These are phyloP conservation scores for Aschersonia sp. DNA, from an alignment of 2,329 filamentous ascomycete species.

Conservation along the genomic window DNA sequence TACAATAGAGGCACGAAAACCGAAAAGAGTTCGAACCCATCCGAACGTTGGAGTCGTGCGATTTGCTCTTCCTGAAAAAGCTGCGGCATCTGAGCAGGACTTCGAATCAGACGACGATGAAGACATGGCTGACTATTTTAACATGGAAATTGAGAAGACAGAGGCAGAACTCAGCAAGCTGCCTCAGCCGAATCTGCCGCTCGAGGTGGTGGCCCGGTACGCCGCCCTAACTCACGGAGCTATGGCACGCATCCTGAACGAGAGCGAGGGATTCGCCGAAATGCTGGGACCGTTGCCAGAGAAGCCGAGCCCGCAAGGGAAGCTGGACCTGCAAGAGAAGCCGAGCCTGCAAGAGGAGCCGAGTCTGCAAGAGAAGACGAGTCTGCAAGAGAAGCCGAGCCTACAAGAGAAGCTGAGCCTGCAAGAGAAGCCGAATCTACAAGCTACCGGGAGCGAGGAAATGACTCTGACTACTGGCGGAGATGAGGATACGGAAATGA, in stretches of 20 bases:
- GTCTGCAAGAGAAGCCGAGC: too few relatives aligned
- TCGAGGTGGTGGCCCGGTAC: slow-evolving; percentile 29
- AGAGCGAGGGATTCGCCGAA: slow-evolving; percentile 26
- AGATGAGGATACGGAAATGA: too few relatives aligned
- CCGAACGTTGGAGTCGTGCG: slow-evolving; percentile 18
- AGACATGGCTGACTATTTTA: slow-evolving; percentile 42
- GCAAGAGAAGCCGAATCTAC: too few relatives aligned
- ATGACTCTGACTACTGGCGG: too few relatives aligned
- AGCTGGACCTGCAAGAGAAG: slow-evolving; percentile 3
- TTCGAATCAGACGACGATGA: slow-evolving; percentile 43
- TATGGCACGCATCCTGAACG: slow-evolving; percentile 30
- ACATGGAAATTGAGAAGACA: slow-evolving; percentile 35
- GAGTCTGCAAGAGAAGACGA: too few relatives aligned
- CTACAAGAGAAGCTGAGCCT: too few relatives aligned
- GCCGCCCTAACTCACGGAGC: slow-evolving; percentile 33
- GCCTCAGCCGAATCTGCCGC: slow-evolving; percentile 23
- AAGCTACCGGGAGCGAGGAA: too few relatives aligned
- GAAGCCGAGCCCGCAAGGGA: neutral
- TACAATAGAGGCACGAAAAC: neutral
- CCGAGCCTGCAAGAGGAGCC: slow-evolving; percentile 4
- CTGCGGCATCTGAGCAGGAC: slow-evolving; percentile 15
- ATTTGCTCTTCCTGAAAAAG: slow-evolving; percentile 25
- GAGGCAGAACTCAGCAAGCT: slow-evolving; percentile 34
- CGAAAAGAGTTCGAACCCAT: slow-evolving; percentile 12
- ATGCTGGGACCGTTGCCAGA: slow-evolving; percentile 23